A percentile compares a stretch with the other conserved stretches of the same genome.
These are phyloP conservation scores for Penstemon eatonii DNA, from an alignment of 257 asterid genomes.

Conservation along the genomic window DNA sequence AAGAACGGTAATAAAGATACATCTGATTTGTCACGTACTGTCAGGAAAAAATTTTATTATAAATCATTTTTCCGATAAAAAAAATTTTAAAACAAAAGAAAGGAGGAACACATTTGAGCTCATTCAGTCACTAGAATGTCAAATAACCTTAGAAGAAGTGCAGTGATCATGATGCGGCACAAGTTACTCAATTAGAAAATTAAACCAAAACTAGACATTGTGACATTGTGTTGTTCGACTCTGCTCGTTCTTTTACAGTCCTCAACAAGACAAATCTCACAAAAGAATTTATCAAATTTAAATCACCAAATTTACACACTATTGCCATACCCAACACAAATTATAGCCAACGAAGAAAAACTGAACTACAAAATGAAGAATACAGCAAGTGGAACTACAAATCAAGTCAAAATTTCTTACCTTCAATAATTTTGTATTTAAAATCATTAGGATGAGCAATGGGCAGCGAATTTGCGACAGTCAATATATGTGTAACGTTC, in stretches of 20 bases:
- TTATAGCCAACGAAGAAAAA: background rate
- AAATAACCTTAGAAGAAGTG: conserved; percentile 1
- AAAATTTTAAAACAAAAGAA: background rate
- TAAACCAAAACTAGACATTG: conserved; percentile 5
- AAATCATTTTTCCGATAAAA: background rate
- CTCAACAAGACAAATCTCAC: no score
- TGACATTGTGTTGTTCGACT: no score
- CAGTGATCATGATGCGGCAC: background rate
- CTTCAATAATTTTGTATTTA: conserved; percentile 58
- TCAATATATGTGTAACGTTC: conserved; percentile 75
- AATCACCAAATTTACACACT: background rate
- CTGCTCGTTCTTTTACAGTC: no score
- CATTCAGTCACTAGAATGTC: background rate
- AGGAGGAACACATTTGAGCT: no score
- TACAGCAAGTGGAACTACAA: background rate
- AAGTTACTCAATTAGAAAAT: no score
- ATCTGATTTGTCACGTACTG: conserved; percentile 70
- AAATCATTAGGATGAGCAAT: conserved; percentile 66
- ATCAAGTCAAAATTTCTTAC: conserved; percentile 34
- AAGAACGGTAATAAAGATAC: conserved; percentile 51
- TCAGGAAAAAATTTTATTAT: conserved; percentile 3
- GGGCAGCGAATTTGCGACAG: conserved; percentile 49
- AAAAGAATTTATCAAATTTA: no score
- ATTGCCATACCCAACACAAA: background rate
- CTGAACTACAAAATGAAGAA: conserved; percentile 8